Evolutionary conservation across 371 early-diverging fungal species (phyloP), one percentile per base, ranked within the genome.

Genomic region (Capillidium rhysosporum): DNA sequence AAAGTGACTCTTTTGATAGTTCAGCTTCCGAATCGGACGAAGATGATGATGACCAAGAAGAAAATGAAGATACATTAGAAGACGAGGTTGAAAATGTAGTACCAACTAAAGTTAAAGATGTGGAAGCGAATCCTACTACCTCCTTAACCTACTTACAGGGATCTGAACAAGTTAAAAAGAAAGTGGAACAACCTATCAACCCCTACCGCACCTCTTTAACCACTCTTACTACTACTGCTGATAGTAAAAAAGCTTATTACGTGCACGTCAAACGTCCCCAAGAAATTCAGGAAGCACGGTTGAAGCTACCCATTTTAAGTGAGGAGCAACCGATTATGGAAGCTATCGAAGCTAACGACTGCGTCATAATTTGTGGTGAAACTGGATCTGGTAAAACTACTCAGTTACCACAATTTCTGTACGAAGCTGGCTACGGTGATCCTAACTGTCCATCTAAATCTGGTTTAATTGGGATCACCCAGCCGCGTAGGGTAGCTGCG

Each of bases 401-500:
- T 5, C 93, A 98, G 66, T 84, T 99, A 0, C 99, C 99, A 10
- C 98, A 98, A 64, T 97, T 98, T 63, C 58, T 98, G 49, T 90
- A 91, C 58, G 98, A 99, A 65, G 89, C 93, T 20, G 98, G 98
- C 1, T 98, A 80, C 61, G 80, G 82, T n/a, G 76, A 84, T 59
- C 74, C 80, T 7, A 70, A 78, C n/a, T 79, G 79, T 45, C 72
- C 69, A 69, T 61, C 71, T 40, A 82, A 86, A 58, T 78, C 84
- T 20, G 94, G 94, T 4, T 71, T 90, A 60, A 89, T 99, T 57
- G 96, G 92, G 38, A 75, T 98, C 23, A 99, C 99, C 0, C 98
- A 99, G 61, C 99, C 99, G 18, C 80, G 99, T 54, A 84, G 99
- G 59, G 92, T 99, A n/a, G 98, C 99, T 12, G 97, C 99, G 1